These are phyloP conservation scores for Penicillium nordicum DNA, from an alignment of 2,329 filamentous ascomycete species.

Conservation along the genomic window DNA sequence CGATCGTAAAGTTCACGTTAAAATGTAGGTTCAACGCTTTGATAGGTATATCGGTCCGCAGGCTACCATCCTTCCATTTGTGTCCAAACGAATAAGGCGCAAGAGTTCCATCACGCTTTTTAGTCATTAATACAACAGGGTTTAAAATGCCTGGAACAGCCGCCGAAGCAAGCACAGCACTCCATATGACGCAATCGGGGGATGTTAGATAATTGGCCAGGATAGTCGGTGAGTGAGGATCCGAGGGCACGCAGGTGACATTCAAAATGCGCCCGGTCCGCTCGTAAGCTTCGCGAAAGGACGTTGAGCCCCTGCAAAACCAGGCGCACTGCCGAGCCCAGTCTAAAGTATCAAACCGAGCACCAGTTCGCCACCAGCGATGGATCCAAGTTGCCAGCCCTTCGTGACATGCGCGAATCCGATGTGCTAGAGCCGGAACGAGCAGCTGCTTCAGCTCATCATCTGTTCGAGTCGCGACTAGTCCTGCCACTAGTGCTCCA, in stretches of 20 bases:
- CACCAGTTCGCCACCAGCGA: constrained; percentile 89
- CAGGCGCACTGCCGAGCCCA: constrained; percentile 84
- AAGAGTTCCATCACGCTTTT: constrained; percentile 70
- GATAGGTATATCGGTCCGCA: constrained; percentile 92
- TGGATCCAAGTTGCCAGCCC: constrained; percentile 69
- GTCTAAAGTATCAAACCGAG: constrained; percentile 87
- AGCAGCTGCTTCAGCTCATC: constrained; percentile 83
- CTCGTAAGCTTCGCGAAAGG: constrained; percentile 91
- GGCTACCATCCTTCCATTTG: constrained; percentile 97
- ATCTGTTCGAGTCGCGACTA: constrained; percentile 86
- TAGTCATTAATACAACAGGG: constrained; percentile 89
- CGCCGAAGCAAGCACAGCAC: constrained; percentile 87
- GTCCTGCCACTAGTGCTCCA: constrained; percentile 80
- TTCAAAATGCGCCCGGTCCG: constrained; percentile 92
- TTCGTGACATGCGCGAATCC: constrained; percentile 83
- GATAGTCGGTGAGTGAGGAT: constrained; percentile 89
- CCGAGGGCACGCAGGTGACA: constrained; percentile 90
- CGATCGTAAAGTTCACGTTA: constrained; percentile 97
- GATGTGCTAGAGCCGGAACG: constrained; percentile 78
- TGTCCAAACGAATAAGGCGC: constrained; percentile 94
- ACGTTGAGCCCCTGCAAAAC: constrained; percentile 89
- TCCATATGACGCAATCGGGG: constrained; percentile 98
- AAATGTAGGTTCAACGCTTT: constrained; percentile 94
- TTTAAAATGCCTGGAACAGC: constrained; percentile 95
- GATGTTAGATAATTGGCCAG: constrained; percentile 92